Conservation (phyloP, 2,329 filamentous ascomycete genomes). For the Diplodia scrobiculata region DNA sequence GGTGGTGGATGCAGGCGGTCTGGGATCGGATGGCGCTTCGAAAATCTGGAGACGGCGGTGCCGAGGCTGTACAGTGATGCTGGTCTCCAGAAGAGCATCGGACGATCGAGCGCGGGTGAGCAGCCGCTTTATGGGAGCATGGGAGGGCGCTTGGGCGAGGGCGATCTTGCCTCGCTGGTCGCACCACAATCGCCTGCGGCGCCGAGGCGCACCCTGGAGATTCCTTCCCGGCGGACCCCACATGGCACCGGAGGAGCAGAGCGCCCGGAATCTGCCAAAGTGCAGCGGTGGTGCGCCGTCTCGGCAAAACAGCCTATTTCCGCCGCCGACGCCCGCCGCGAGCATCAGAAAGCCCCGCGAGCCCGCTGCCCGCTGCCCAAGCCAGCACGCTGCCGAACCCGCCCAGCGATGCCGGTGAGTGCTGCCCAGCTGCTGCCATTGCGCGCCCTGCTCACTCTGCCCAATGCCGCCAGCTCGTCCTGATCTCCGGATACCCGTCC, state of each 20-base stretch:
- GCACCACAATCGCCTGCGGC: constrained; percentile 16
- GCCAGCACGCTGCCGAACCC: not conserved
- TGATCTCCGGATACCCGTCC: constrained; percentile 64
- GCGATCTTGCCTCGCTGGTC: constrained; percentile 20
- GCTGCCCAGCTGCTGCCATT: not conserved
- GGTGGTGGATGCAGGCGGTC: constrained; percentile 8
- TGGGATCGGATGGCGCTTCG: constrained; percentile 11
- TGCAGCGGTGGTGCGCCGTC: not conserved
- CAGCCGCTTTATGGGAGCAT: constrained; percentile 16
- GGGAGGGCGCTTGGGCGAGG: constrained; percentile 10
- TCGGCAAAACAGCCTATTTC: constrained; percentile 17
- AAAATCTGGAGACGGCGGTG: constrained; percentile 16
- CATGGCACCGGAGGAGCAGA: not conserved
- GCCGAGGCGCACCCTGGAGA: constrained; percentile 19
- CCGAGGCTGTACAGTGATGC: not conserved
- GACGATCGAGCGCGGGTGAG: constrained; percentile 21
- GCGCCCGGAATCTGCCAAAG: constrained; percentile 9
- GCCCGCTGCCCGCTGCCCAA: not conserved
- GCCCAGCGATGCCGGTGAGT: constrained; percentile 31
- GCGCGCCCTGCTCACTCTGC: constrained; percentile 3
- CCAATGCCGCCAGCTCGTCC: constrained; percentile 55
- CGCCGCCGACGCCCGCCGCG: constrained; percentile 12
- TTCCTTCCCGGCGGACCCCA: constrained; percentile 8
- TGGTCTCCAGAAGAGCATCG: constrained; percentile 2
- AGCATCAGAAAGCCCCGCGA: not conserved